Base-by-base conservation (phyloP, 306 rosid species). In the Crotalaria pallida region DNA sequence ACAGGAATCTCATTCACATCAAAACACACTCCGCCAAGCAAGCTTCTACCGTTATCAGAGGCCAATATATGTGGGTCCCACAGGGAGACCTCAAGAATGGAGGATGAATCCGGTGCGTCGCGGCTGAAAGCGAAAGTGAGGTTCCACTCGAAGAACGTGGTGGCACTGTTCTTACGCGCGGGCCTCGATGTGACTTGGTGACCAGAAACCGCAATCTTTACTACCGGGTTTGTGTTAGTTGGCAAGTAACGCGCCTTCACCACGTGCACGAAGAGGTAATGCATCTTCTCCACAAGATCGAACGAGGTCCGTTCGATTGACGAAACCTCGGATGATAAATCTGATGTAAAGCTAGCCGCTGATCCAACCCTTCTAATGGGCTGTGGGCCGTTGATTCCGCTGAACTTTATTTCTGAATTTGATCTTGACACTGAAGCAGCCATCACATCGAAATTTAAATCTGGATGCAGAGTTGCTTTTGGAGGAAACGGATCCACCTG, bases 251-350 rank as follows among this genome's bases (percentile, higher is more conserved):
- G 71, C 0, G 97, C 98, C 9, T 88, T 90, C 36, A 88, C 97
- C 1, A 90, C 87, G 1, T 78, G 87, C 12, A 93, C 87, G 15
- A 93, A 93, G 36, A 93, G 84, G 66, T 90, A 93, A 57, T 90
- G 94, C 97, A 93, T 93, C 76, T 93, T 93, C 65, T 93, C 97
- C 0, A 90, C 98, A 0, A 93, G 89, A 85, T 93, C 98, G 41
- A 93, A 93, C 16, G 90, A 38, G 27, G 90, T 76, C 22, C 84
- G 84, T 55, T 87, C 97, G 19, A 88, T 68, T 3, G 85, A 15
- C 47, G 69, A 47, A 7, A 68, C 77, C 0, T 90, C 93, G 0
- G 80, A 36, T 1, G 82, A 72, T 3, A 76, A 69, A 41, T 86
- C 89, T 41, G 87, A 77, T 18, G 68, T 27, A 15, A 79, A 79